Base-by-base conservation (phyloP, 2,329 filamentous ascomycete species). In the Incumbomyces delicatus region DNA sequence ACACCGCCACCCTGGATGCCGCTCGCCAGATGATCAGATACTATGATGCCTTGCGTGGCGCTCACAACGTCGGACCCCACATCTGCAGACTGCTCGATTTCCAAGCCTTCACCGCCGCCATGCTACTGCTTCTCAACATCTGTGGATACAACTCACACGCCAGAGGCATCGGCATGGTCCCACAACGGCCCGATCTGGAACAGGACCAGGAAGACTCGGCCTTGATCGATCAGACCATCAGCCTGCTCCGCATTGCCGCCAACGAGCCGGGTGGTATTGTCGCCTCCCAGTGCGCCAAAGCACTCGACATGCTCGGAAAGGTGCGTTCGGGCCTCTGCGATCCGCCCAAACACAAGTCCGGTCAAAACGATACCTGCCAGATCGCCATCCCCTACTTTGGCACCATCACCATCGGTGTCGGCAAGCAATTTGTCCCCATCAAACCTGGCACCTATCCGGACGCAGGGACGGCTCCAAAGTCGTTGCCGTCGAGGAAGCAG, bases 41-140 rank as follows among this genome's bases (percentile, higher is more conserved):
- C 10, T 73, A 71, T 50, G 60, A 60, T 14, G 57, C 55, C 12
- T 48, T 69, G 5, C 61, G 66, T 44, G 55, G 56, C 16, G 57
- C 50, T 27, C 47, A 44, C 16, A 38, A 47, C 5, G 55, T 55
- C 13, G 59, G 58, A 11, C 58, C 64, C 5, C 64, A 66, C 40
- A 56, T 67, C 8, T 72, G 71, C 57, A 71, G 72, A 37, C 51
- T 72, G 31, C 60, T 69, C 39, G 72, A 75, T 49, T 75, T 74
- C 41, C 60, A 68, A 43, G 65, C 64, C 2, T 74, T 75, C 50
- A 71, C 62, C 1, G 64, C 66, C 3, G 64, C 68, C 12, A 64
- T 73, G 53, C 59, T 73, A 1, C 52, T 75, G 3, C 55, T 69
- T 2, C 57, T 72, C 30, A 66, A 72, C 44, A 52, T 72, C 12